phyloP scores from a whole-genome alignment of 2,329 filamentous ascomycete species.

The Zasmidium cellare region DNA sequence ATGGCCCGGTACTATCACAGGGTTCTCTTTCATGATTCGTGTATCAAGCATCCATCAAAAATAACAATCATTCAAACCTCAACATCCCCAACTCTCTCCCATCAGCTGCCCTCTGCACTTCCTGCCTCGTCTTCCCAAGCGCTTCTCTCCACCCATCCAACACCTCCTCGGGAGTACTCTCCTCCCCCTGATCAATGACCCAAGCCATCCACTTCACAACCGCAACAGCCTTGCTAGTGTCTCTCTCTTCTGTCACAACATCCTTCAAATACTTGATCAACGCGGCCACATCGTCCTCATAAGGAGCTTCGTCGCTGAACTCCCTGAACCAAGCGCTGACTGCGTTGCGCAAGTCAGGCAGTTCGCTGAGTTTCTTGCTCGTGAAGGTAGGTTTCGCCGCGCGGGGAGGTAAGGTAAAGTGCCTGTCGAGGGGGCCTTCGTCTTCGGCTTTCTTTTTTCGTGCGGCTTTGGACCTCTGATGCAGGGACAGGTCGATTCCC shows the following conservation, averaged over 20 bases:
- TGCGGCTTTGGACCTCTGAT: constrained; percentile 22
- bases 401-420: constrained; percentile 50
- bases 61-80: constrained; percentile 34
- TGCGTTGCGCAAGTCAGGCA: constrained; percentile 70
- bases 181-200: constrained; percentile 34
- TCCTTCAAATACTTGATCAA: constrained; percentile 70
- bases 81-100: constrained; percentile 49
- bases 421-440: constrained; percentile 37
- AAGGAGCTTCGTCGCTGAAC: constrained; percentile 73
- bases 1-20: no score
- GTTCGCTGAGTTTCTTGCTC: constrained; percentile 52
- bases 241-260: constrained; percentile 73
- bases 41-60: no score
- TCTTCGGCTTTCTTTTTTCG: constrained; percentile 22
- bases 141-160: constrained; percentile 37
- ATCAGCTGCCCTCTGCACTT: constrained; percentile 44
- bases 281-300: constrained; percentile 73
- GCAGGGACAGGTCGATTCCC: constrained; percentile 38
- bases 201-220: constrained; percentile 65
- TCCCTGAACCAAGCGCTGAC: constrained; percentile 73
- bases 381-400: constrained; percentile 63
- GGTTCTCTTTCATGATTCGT: no score
- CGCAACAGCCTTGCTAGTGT: constrained; percentile 72
- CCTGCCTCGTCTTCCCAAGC: constrained; percentile 41
- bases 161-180: constrained; percentile 7